Base-by-base conservation (phyloP, 2,329 filamentous ascomycete species). In the Curvularia spicifera region DNA sequence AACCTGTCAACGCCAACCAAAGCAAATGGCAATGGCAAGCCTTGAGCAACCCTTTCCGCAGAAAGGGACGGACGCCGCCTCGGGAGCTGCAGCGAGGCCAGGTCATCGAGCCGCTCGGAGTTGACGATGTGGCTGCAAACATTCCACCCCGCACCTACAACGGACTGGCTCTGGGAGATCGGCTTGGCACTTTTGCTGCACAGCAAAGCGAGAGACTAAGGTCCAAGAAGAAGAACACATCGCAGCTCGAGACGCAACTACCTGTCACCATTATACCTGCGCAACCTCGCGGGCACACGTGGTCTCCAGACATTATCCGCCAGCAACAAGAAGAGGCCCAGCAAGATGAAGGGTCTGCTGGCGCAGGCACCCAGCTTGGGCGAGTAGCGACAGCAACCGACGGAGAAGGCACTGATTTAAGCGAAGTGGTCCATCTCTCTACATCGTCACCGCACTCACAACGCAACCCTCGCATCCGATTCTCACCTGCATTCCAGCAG, bases 191-290 rank as follows among this genome's bases (percentile, higher is more conserved):
- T 2, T 78, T 85, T 51, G 80, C 83, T 10, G 78, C 83, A 4
- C 79, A 83, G 45, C 78, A 81, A 61, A 79, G 79, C 48, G 78
- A 82, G 50, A 76, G 73, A 43, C 75, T 80, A 44, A 77, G 69
- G 60, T 80, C 72, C 48, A 78, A 70, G 70, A 79, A 66, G 64
- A 70, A 66, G 47, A 72, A 51, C 31, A 69, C 63, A 18, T 67
- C 71, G 18, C 67, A 72, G 42, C 65, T 73, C 3, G 78, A 81
- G 20, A 69, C 71, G 6, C 76, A 82, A 20, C 66, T 87, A 12
- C 84, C 85, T 2, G 81, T 87, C 20, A 88, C 85, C 0, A 80
- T 88, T 29, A 86, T 89, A 50, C 86, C 86, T 3, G 85, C 85
- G 4, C 83, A 85, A 59, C 81, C 81, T 24, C 78, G 83, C 39